These are phyloP conservation scores for Coemansia sp. DNA, from an alignment of 192 early-diverging fungal genomes.

Conservation along the genomic window DNA sequence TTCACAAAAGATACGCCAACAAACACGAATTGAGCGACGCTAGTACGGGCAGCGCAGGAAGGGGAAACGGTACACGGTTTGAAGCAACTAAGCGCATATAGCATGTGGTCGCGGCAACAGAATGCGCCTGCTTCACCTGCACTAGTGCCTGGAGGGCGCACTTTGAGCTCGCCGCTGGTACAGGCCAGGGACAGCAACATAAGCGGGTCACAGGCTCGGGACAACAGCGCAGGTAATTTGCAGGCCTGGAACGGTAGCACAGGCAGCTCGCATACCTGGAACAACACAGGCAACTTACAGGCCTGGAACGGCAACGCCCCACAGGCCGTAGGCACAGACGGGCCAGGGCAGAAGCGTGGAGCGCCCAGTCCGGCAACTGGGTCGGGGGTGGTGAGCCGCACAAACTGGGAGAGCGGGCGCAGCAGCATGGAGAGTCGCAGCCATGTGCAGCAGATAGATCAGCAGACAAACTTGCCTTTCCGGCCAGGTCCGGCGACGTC, in stretches of 20 bases:
- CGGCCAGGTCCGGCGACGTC: background rate
- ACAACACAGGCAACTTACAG: background rate
- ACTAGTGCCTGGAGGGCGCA: slow-evolving; percentile 2
- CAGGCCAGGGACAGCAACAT: background rate
- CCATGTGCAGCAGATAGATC: slow-evolving; percentile 4
- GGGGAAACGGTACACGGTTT: background rate
- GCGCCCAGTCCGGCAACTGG: background rate
- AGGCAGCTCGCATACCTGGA: background rate
- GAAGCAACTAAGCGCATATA: slow-evolving; percentile 2
- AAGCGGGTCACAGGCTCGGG: background rate
- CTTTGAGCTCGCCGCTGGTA: background rate
- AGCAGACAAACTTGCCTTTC: slow-evolving; percentile 2
- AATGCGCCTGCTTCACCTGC: slow-evolving; percentile 10
- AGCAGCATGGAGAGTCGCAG: background rate
- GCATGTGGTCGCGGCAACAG: slow-evolving; percentile 14
- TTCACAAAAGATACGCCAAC: background rate
- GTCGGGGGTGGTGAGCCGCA: background rate
- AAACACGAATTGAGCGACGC: background rate
- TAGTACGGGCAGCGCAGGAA: background rate
- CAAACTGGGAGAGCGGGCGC: slow-evolving; percentile 3
- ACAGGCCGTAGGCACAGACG: background rate
- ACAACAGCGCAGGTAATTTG: background rate
- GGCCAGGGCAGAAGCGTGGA: background rate
- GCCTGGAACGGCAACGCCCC: background rate
- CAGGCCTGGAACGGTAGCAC: background rate